phyloP scores from a whole-genome alignment of 352 stramenopile species.

The Pythium oligandrum region DNA sequence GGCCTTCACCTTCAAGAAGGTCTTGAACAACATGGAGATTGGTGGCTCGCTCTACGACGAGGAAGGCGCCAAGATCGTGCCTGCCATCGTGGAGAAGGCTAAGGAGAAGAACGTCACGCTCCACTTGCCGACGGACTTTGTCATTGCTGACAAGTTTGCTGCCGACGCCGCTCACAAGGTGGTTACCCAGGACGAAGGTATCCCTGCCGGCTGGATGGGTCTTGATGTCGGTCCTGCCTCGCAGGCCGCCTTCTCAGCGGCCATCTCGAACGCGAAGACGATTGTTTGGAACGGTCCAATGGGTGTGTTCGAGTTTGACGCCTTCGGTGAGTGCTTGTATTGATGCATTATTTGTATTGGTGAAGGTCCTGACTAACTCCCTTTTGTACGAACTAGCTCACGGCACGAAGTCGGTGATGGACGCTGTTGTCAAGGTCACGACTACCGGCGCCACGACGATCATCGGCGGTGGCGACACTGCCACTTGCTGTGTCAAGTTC shows the following conservation, averaged over 20 bases:
- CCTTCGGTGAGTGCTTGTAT: slow-evolving; percentile 76
- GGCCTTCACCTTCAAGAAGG: slow-evolving; percentile 99
- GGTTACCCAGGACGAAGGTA: slow-evolving; percentile 89
- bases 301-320: slow-evolving; percentile 99
- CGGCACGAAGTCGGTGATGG: slow-evolving; percentile 95
- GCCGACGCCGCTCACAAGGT: slow-evolving; percentile 91
- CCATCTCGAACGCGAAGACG: slow-evolving; percentile 88
- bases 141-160: slow-evolving; percentile 98
- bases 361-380: background rate
- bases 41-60: slow-evolving; percentile 92
- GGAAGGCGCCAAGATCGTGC: slow-evolving; percentile 80
- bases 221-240: slow-evolving; percentile 97
- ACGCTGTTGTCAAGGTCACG: slow-evolving; percentile 95
- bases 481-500: slow-evolving; percentile 86
- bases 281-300: slow-evolving; percentile 99
- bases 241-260: slow-evolving; percentile 73
- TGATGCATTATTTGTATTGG: background rate
- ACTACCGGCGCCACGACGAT: slow-evolving; percentile 94
- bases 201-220: slow-evolving; percentile 96
- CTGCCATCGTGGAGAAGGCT: slow-evolving; percentile 95
- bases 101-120: slow-evolving; percentile 97
- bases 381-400: slow-evolving; percentile 22
- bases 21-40: slow-evolving; percentile 95
- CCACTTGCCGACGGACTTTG: slow-evolving; percentile 96
- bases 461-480: slow-evolving; percentile 98